Evolutionary conservation across 495 filamentous ascomycete species (phyloP).

Genomic region (Aspergillus ostianus): DNA sequence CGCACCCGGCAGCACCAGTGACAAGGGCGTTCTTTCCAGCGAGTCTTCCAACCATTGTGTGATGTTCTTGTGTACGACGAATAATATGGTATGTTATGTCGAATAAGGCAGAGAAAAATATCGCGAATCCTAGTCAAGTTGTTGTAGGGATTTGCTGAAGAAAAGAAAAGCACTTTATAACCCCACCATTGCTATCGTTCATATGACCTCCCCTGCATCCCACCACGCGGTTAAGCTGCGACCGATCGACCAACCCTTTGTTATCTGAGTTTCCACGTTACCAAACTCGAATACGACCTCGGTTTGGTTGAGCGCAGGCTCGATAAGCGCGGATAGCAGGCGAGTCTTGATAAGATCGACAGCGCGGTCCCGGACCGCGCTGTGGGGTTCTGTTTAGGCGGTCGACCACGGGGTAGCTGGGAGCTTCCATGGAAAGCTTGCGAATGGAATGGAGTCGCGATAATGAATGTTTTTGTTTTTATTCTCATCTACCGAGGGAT

Average conservation of each 20-base stretch:
- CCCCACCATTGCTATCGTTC: not conserved
- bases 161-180: not conserved
- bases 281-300: not conserved
- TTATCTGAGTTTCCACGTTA: not conserved
- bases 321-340: not conserved
- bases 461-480: no score
- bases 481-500: no score
- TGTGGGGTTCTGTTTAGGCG: not conserved
- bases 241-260: not conserved
- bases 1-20: slow-evolving; percentile 87
- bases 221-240: not conserved
- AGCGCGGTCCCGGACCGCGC: slow-evolving; percentile 10
- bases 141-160: no score
- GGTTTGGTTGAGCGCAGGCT: not conserved
- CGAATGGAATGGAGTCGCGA: no score
- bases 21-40: slow-evolving; percentile 87
- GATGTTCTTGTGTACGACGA: not conserved
- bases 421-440: no score
- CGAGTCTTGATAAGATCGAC: not conserved
- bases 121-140: not conserved
- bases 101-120: not conserved
- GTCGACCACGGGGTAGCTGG: not conserved
- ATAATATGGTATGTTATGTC: not conserved
- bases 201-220: not conserved
- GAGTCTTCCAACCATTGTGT: slow-evolving; percentile 55